These are phyloP conservation scores for Schrenkiella parvula DNA, from an alignment of 345 rosid species.

Conservation along the genomic window DNA sequence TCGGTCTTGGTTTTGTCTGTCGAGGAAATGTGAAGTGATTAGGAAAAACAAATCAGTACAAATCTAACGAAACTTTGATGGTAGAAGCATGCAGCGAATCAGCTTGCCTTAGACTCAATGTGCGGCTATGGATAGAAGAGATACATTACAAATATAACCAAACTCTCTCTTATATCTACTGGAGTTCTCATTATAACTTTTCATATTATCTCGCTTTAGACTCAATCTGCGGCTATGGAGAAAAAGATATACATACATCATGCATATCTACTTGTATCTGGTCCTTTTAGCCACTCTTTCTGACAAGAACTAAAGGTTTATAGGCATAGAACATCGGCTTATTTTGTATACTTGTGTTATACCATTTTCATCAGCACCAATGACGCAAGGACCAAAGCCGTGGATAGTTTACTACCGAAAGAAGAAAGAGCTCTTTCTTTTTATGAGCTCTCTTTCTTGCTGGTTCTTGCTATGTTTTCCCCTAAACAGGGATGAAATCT, in stretches of 20 bases:
- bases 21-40: background rate
- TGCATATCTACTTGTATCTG: background rate
- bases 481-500: too few species aligned
- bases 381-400: too few species aligned
- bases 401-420: background rate
- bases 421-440: too few species aligned
- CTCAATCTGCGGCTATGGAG: background rate
- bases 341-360: too few species aligned
- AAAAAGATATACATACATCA: background rate
- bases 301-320: background rate
- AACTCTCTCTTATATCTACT: background rate
- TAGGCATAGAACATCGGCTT: too few species aligned
- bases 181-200: background rate
- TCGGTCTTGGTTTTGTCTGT: background rate
- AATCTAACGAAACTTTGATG: too few species aligned
- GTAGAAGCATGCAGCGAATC: background rate
- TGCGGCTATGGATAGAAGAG: background rate
- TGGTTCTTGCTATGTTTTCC: too few species aligned
- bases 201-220: too few species aligned
- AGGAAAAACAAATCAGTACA: background rate
- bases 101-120: background rate
- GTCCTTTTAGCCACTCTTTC: background rate
- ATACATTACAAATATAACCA: background rate
- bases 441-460: too few species aligned
- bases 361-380: too few species aligned